These are phyloP conservation scores for Prunus davidiana DNA, from an alignment of 306 rosid species.

Conservation along the genomic window DNA sequence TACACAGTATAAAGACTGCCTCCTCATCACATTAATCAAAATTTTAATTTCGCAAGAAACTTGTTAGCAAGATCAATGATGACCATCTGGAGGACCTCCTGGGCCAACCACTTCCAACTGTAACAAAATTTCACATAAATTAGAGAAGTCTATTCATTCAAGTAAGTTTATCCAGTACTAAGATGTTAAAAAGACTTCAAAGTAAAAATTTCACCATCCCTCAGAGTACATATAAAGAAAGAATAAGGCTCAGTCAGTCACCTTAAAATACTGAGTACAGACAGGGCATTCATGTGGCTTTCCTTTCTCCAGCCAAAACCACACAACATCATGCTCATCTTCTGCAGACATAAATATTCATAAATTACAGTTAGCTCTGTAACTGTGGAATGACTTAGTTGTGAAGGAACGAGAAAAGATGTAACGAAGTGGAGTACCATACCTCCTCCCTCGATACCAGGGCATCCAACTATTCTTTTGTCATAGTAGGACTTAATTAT, in stretches of 20 bases:
- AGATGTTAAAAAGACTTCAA: not conserved
- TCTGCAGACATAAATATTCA: slow-evolving; percentile 15
- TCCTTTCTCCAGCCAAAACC: slow-evolving; percentile 57
- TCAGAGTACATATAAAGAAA: not conserved
- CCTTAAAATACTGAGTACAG: slow-evolving; percentile 46
- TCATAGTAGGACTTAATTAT: slow-evolving; percentile 38
- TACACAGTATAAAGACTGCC: slow-evolving; percentile 7
- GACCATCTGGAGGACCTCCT: slow-evolving; percentile 44
- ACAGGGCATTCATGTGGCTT: slow-evolving; percentile 47
- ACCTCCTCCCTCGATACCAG: slow-evolving; percentile 52
- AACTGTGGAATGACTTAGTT: not conserved
- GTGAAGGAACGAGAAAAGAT: not conserved
- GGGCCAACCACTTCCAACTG: slow-evolving; percentile 47
- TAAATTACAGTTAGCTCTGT: not conserved
- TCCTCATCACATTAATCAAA: not conserved
- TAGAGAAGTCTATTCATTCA: not conserved
- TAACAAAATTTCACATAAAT: slow-evolving; percentile 1
- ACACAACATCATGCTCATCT: slow-evolving; percentile 56
- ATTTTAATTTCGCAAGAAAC: slow-evolving; percentile 17
- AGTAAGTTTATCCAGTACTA: not conserved
- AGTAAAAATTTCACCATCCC: not conserved
- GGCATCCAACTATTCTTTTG: slow-evolving; percentile 51
- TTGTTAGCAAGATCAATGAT: slow-evolving; percentile 27
- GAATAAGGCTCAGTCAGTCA: slow-evolving; percentile 1
- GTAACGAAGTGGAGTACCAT: not conserved